These are phyloP conservation scores for Mrakia blollopis DNA, from an alignment of 768 basidiomycete species.

Conservation along the genomic window DNA sequence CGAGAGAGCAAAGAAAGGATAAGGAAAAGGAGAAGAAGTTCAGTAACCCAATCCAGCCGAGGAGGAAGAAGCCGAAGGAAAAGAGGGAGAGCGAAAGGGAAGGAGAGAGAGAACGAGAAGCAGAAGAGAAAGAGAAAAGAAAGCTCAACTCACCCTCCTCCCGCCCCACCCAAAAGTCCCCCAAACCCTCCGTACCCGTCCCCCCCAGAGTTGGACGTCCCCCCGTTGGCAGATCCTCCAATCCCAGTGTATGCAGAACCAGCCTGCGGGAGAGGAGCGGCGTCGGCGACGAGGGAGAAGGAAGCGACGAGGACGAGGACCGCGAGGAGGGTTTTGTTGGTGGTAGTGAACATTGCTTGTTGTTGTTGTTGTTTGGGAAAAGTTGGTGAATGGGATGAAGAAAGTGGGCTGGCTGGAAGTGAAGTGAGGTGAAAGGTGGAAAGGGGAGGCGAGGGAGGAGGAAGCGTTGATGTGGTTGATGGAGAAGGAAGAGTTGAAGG, in stretches of 20 bases:
- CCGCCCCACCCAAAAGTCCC: neutral
- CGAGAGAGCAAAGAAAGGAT: neutral
- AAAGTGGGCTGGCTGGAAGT: neutral
- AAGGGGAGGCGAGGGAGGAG: no score
- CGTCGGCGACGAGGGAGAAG: neutral
- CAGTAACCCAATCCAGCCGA: no score
- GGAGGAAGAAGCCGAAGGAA: neutral
- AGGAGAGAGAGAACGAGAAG: neutral
- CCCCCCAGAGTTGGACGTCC: neutral
- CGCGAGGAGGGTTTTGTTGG: neutral
- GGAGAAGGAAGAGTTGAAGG: no score
- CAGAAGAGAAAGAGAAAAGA: neutral
- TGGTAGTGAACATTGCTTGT: neutral
- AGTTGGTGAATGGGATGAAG: neutral
- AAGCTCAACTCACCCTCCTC: slow-evolving; percentile 7
- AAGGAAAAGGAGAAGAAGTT: no score
- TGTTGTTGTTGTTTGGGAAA: neutral
- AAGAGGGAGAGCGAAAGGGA: neutral
- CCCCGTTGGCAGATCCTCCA: slow-evolving; percentile 12
- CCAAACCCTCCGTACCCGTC: neutral
- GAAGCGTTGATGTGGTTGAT: no score
- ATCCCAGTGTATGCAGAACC: slow-evolving; percentile 2
- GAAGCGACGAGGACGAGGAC: slow-evolving; percentile 5
- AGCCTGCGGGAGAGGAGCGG: neutral
- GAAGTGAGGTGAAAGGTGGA: no score